phyloP scores from a whole-genome alignment of 2,329 filamentous ascomycete genomes.

The Cladosporium colombiae region DNA sequence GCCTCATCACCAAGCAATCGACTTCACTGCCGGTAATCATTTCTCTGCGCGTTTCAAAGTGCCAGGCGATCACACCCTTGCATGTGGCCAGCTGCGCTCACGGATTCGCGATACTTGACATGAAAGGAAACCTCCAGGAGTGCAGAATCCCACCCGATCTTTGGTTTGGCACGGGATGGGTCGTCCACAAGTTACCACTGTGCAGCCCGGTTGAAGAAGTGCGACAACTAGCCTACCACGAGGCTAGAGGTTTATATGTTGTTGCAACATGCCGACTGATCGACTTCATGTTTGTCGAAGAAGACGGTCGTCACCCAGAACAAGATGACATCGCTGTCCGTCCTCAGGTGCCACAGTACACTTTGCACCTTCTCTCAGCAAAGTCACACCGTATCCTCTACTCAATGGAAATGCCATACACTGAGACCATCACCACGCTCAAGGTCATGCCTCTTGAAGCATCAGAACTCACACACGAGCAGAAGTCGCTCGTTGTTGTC shows the following conservation, averaged over 20 bases:
- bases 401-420: conserved; percentile 68
- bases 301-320: conserved; percentile 82
- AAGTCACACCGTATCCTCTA: conserved; percentile 78
- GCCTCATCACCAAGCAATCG: conserved; percentile 79
- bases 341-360: conserved; percentile 70
- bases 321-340: conserved; percentile 60
- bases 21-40: conserved; percentile 71
- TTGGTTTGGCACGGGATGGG: conserved; percentile 75
- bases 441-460: conserved; percentile 83
- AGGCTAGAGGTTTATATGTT: conserved; percentile 72
- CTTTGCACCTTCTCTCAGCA: conserved; percentile 77
- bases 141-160: conserved; percentile 68
- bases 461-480: conserved; percentile 86
- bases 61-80: conserved; percentile 12
- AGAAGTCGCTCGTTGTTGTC: conserved; percentile 77
- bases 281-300: conserved; percentile 80
- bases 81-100: conserved; percentile 21
- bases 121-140: conserved; percentile 68
- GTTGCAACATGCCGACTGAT: conserved; percentile 68
- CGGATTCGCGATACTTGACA: conserved; percentile 67
- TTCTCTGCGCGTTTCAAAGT: conserved; percentile 9
- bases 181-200: conserved; percentile 70
- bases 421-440: conserved; percentile 78
- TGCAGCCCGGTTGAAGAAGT: conserved; percentile 60
- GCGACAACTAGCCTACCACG: conserved; percentile 73